These are phyloP conservation scores for Gryganskiella cystojenkinii DNA, from an alignment of 192 early-diverging fungal genomes.

Conservation along the genomic window DNA sequence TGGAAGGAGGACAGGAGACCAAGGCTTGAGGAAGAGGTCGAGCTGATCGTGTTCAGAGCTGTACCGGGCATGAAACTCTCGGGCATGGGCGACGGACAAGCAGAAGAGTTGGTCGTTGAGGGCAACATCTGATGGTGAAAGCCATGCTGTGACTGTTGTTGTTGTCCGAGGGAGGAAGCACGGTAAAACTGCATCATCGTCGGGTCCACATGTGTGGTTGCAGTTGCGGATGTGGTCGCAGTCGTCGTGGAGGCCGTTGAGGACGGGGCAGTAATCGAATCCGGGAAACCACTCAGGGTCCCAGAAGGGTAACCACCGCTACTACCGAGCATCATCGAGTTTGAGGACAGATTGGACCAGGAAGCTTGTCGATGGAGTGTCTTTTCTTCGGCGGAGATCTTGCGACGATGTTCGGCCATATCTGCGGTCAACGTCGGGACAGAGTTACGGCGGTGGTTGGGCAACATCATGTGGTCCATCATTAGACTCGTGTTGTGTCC, in stretches of 20 bases:
- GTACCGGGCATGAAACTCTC: slow-evolving; percentile 26
- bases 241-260: too few relatives aligned
- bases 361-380: slow-evolving; percentile 32
- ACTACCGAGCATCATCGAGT: neutral
- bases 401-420: slow-evolving; percentile 16
- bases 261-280: too few relatives aligned
- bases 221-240: neutral
- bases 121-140: slow-evolving; percentile 26
- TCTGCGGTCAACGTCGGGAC: slow-evolving; percentile 24
- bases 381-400: slow-evolving; percentile 32
- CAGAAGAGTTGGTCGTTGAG: slow-evolving; percentile 21
- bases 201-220: slow-evolving; percentile 10
- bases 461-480: slow-evolving; percentile 6
- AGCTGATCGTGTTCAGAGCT: slow-evolving; percentile 22
- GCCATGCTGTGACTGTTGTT: slow-evolving; percentile 3
- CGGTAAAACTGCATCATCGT: slow-evolving; percentile 14
- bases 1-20: neutral
- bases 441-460: slow-evolving; percentile 34
- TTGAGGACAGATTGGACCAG: slow-evolving; percentile 25
- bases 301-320: neutral
- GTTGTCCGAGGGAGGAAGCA: slow-evolving; percentile 9
- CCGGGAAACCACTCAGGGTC: neutral
- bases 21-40: neutral
- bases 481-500: slow-evolving; percentile 16
- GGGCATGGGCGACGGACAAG: slow-evolving; percentile 28